Evolutionary conservation across 129 eudicot genomes (phyloP).

Genomic region (Scalesia atractyloides): DNA sequence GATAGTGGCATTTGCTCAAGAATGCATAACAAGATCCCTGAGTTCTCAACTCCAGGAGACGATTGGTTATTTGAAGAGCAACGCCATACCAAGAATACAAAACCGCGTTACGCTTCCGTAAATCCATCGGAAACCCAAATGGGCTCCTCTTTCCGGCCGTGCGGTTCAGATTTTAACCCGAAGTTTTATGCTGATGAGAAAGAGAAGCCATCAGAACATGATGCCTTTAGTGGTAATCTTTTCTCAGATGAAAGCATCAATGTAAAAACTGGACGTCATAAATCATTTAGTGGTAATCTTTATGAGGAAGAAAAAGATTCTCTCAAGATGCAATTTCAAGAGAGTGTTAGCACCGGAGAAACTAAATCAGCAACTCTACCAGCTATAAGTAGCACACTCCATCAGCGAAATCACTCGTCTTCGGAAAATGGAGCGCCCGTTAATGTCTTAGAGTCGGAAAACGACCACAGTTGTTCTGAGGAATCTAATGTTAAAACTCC

Average conservation of each 20-base stretch:
- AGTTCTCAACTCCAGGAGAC: slow-evolving; percentile 37
- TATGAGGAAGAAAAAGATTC: slow-evolving; percentile 25
- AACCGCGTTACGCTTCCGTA: slow-evolving; percentile 31
- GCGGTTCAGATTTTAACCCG: slow-evolving; percentile 18
- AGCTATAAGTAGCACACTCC: slow-evolving; percentile 28
- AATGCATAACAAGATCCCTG: slow-evolving; percentile 23
- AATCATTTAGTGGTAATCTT: slow-evolving; percentile 20
- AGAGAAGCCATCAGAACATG: slow-evolving; percentile 27
- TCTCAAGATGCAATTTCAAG: slow-evolving; percentile 17
- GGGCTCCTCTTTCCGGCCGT: slow-evolving; percentile 23
- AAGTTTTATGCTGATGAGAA: slow-evolving; percentile 25
- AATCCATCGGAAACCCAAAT: slow-evolving; percentile 31
- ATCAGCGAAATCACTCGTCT: slow-evolving; percentile 45
- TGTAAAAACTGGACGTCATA: slow-evolving; percentile 20
- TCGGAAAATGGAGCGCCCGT: slow-evolving; percentile 30
- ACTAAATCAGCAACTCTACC: slow-evolving; percentile 29
- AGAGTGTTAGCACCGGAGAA: slow-evolving; percentile 32
- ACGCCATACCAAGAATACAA: slow-evolving; percentile 12
- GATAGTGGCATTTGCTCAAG: slow-evolving; percentile 26
- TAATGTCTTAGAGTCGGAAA: slow-evolving; percentile 32
- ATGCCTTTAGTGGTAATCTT: slow-evolving; percentile 35
- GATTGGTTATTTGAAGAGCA: slow-evolving; percentile 36
- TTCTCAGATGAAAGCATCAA: slow-evolving; percentile 25
- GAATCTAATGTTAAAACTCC: slow-evolving; percentile 41
- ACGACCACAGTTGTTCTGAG: slow-evolving; percentile 30